Evolutionary conservation across 2,329 filamentous ascomycete species (phyloP).

Genomic region (Pseudogymnoascus sp.): DNA sequence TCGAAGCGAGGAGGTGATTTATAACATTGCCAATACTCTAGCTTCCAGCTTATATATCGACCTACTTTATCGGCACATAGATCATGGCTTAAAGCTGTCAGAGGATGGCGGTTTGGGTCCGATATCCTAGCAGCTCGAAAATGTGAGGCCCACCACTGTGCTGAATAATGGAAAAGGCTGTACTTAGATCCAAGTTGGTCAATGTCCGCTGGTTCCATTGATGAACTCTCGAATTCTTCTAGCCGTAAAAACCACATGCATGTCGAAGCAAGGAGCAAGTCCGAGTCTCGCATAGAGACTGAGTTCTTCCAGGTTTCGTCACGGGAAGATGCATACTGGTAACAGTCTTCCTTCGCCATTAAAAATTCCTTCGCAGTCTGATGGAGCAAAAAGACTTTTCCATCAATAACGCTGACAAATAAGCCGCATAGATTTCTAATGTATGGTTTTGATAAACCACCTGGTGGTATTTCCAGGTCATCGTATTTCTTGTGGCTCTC

Average conservation of each 20-base stretch:
- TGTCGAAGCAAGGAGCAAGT: constrained; percentile 1
- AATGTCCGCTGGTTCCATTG: neutral
- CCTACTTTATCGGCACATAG: neutral
- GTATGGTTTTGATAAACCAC: constrained; percentile 14
- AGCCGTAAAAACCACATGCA: constrained; percentile 10
- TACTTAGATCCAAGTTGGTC: neutral
- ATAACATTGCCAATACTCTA: neutral
- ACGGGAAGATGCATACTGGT: neutral
- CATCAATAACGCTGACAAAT: constrained; percentile 29
- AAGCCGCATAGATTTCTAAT: constrained; percentile 30
- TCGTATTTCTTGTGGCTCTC: constrained; percentile 10
- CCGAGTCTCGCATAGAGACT: constrained; percentile 9
- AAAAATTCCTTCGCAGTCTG: constrained; percentile 35
- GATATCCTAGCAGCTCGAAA: neutral
- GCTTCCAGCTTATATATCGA: neutral
- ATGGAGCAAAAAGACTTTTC: constrained; percentile 31
- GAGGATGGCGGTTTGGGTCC: neutral
- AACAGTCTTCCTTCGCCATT: neutral
- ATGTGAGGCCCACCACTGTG: neutral
- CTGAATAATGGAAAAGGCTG: neutral
- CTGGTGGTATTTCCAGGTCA: constrained; percentile 15
- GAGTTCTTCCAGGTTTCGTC: constrained; percentile 10
- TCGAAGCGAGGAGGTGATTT: too few species aligned
- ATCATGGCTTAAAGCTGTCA: neutral
- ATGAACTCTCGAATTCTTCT: neutral